Base-by-base conservation (phyloP, 2,329 filamentous ascomycete species). In the Pseudonectria foliicola region DNA sequence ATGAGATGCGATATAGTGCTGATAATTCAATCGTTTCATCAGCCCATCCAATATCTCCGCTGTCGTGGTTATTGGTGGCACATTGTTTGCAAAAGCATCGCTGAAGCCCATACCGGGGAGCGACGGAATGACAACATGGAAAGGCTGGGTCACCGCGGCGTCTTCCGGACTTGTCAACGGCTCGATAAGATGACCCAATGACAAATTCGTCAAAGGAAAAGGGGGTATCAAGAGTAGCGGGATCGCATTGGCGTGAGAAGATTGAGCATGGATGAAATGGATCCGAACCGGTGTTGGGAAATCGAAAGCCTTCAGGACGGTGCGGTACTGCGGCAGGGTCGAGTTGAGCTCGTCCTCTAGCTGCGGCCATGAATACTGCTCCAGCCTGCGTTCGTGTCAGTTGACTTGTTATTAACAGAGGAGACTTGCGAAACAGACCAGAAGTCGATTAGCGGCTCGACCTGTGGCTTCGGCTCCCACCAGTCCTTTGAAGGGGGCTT, bases 21-120 rank as follows among this genome's bases (percentile, higher is more conserved):
- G 42, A 49, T 85, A 84, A 2, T 67, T 71, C 6, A 84, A 59
- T 18, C 71, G 64, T 32, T 56, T 56, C 80, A 85, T 85, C 35
- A 85, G 50, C 1, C 49, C 56, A 48, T 80, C 62, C 34, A 82
- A 67, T 10, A 80, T 56, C 2, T 66, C 63, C 1, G 75, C 77
- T 1, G 75, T 75, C 10, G 68, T 61, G 6, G 62, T 52, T 36
- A 77, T 56, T n/a, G 69, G 66, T 49, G 70, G 63, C 7, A 58
- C 59, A 31, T 69, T 68, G 35, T 64, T 64, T 1, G 66, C 61
- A 26, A 80, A 64, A 3, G 77, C 64, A 53, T 83, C 78, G 53
- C 78, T 82, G 50, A 84, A 85, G 12, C 77, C 80, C 29, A 81
- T 63, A 0, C 79, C 80, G 0, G 80, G 79, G 13, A 84, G 66